Percentiles rank a stretch among this genome's conserved stretches.
Evolutionary conservation across 441 rosid genomes (phyloP).

Genomic region (Metrosideros polymorpha): DNA sequence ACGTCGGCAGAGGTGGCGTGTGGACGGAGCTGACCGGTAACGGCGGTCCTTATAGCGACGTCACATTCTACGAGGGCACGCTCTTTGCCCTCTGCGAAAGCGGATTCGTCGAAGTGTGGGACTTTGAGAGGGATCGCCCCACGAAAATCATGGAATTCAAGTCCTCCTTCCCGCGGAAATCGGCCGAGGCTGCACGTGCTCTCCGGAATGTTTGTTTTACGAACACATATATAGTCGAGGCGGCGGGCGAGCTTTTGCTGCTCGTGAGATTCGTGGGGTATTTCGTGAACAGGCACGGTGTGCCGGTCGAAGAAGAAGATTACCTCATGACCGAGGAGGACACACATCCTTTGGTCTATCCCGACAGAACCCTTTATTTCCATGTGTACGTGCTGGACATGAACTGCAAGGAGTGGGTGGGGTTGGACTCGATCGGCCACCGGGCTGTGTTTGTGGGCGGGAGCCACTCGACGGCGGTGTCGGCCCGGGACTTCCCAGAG

Average conservation of each 20-base stretch:
- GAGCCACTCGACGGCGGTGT: slow-evolving; percentile 13
- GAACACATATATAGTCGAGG: slow-evolving; percentile 5
- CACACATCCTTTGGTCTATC: slow-evolving; percentile 8
- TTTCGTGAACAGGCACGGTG: background rate
- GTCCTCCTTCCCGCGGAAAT: background rate
- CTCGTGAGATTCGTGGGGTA: slow-evolving; percentile 10
- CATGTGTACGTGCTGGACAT: slow-evolving; percentile 15
- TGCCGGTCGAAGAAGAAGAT: background rate
- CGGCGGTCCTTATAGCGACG: background rate
- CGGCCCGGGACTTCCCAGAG: background rate
- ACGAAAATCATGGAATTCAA: background rate
- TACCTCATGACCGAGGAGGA: background rate
- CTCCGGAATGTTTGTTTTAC: background rate
- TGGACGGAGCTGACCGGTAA: slow-evolving; percentile 5
- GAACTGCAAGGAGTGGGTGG: slow-evolving; percentile 1
- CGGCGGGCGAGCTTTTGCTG: slow-evolving; percentile 3
- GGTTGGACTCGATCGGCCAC: slow-evolving; percentile 6
- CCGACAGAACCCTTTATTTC: slow-evolving; percentile 10
- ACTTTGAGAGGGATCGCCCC: background rate
- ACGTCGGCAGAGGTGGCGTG: background rate
- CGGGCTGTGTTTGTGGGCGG: slow-evolving; percentile 20
- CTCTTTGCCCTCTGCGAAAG: background rate
- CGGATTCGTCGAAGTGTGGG: slow-evolving; percentile 8
- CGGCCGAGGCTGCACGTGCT: background rate
- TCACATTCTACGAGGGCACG: background rate